Evolutionary conservation across 2,329 filamentous ascomycete species (phyloP), one percentile per base, ranked within the genome.

Genomic region (Alternaria ethzedia): DNA sequence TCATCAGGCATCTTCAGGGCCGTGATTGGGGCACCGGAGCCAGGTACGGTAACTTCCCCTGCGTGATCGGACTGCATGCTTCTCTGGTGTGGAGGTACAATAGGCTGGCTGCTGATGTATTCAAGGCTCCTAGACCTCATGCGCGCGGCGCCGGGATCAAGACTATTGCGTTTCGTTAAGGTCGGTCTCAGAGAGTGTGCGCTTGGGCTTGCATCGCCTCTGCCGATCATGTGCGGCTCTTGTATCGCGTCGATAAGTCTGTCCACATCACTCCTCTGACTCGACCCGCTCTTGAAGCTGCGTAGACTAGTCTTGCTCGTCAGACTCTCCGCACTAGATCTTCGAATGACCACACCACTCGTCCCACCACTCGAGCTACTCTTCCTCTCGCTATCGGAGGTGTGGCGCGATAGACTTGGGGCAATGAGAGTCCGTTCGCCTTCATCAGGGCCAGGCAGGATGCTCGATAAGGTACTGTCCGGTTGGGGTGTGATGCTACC

Each of bases 191-290:
- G 51, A 4, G 76, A 77, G 17, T 59, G 69, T 20, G 68, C 45
- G 32, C 70, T 73, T n/a, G 64, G 64, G 52, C 71, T 75, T 8
- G 44, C 20, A 30, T 68, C 59, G 41, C 70, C 47, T 57, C 64
- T 67, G 3, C 74, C 70, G 2, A 78, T 67, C 55, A 79, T 60
- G 46, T 83, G 78, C 0, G 90, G 86, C 11, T 87, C 88, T 70
- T 90, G 87, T 3, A 93, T 91, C 3, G 90, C 90, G 72, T 92
- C 87, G 23, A 93, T 92, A 12, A 93, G 81, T 26, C 90, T 83
- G 64, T 93, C 90, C 0, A 90, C 89, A 68, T 92, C 89, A 69
- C 87, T 89, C 70, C 82, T 84, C 41, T 74, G 80, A 69, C 87
- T 85, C 12, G 77, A 80, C 1, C 78, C 67, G 57, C 82, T 89